Evolutionary conservation across 768 basidiomycete genomes (phyloP), one percentile per base, ranked within the genome.

Genomic region (Hygrocybe coccinea): DNA sequence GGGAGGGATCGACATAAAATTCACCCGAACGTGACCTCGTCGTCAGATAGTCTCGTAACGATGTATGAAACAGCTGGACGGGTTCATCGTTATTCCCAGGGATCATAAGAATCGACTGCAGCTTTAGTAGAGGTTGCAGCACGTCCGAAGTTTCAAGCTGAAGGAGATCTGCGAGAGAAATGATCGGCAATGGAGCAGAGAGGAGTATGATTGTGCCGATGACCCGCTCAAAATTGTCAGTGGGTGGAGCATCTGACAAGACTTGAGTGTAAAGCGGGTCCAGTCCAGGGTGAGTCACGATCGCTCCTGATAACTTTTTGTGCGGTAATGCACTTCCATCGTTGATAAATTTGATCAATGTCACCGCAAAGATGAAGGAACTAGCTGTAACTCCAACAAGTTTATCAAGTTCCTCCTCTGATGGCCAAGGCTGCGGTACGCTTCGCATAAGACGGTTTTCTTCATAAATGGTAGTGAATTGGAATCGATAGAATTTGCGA

Each of bases 1-100:
- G 1, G 1, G 47, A 5, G 5, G 55, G 61, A 48, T 73, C 65
- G 43, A 72, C 63, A 24, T 62, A 69, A 22, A 67, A 63, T 10
- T 59, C 62, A 3, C 60, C 59, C 38, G 71, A 72, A 8, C 72
- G 64, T 22, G 61, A 55, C 43, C 24, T 55, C 45, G 72, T 64
- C 22, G 66, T 67, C 36, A 73, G 59, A 39, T 71, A 73, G 50
- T 73, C 71, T 4, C 57, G 59, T 19, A 73, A 69, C 25, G 71
- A 71, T 0, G 69, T 64, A 52, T 72, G 71, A 57, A 65, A 63
- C 2, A 71, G 60, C 17, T 54, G 62, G 45, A 72, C 65, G 15
- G 66, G 63, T 19, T 62, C 54, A n/a, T 47, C n/a, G 29, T 59
- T 41, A 24, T 59, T 36, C 24, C 44, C 54, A 9, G 60, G 55